phyloP scores from a whole-genome alignment of 139 green algal species.

The Coccomyxa sp. region DNA sequence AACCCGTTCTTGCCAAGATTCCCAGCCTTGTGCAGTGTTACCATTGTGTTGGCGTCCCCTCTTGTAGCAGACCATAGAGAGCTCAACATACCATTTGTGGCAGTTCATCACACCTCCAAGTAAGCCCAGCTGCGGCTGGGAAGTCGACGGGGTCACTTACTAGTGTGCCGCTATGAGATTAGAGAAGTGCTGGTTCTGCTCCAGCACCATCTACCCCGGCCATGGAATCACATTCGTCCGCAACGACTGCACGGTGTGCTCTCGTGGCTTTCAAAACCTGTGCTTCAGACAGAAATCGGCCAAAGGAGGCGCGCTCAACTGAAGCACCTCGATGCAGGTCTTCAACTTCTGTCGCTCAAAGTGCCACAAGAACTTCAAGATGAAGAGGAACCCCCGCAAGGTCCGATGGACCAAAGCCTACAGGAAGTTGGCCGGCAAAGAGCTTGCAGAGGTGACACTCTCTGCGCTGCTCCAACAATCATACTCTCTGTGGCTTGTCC shows the following conservation, averaged over 20 bases:
- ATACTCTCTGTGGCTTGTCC: too few relatives aligned
- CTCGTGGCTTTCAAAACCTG: background rate
- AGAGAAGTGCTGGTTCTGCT: constrained; percentile 99
- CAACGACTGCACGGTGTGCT: constrained; percentile 81
- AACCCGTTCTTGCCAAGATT: too few relatives aligned
- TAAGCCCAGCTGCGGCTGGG: too few relatives aligned
- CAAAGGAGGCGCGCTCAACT: too few relatives aligned
- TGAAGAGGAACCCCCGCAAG: constrained; percentile 99
- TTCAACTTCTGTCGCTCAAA: constrained; percentile 98
- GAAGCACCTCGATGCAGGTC: constrained; percentile 46
- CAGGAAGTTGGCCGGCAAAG: constrained; percentile 90
- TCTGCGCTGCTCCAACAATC: too few relatives aligned
- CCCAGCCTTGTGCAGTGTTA: too few relatives aligned
- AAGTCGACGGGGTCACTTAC: too few relatives aligned
- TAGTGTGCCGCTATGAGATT: too few relatives aligned
- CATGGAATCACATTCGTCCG: constrained; percentile 96
- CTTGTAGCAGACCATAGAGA: too few relatives aligned
- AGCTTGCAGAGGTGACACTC: constrained; percentile 70
- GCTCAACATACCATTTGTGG: too few relatives aligned
- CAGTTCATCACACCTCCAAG: too few relatives aligned
- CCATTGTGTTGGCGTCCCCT: too few relatives aligned
- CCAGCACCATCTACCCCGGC: constrained; percentile 90
- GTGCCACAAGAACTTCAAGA: constrained; percentile 99
- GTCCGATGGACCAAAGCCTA: constrained; percentile 98
- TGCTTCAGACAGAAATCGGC: background rate